Evolutionary conservation across 257 asterid genomes (phyloP).

Genomic region (Phtheirospermum japonicum): DNA sequence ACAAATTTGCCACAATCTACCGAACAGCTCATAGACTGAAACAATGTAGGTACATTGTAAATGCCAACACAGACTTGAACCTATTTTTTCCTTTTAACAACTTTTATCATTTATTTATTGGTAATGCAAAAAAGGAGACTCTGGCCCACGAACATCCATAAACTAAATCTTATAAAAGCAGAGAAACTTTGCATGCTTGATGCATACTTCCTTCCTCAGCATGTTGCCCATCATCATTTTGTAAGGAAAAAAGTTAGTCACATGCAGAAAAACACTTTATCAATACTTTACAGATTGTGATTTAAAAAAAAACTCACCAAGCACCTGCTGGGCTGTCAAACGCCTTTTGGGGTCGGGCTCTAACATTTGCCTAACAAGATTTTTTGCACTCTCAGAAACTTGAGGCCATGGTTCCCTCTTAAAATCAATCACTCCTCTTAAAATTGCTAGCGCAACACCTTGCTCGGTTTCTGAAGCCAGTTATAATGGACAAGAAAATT

Average conservation of each 20-base stretch:
- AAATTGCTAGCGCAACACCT: slow-evolving; percentile 91
- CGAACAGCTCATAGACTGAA: no score
- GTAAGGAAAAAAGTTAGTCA: slow-evolving; percentile 24
- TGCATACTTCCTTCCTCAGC: slow-evolving; percentile 33
- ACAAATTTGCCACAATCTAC: neutral
- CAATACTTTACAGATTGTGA: slow-evolving; percentile 19
- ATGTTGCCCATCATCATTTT: slow-evolving; percentile 44
- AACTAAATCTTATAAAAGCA: slow-evolving; percentile 16
- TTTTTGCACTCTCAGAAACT: slow-evolving; percentile 81
- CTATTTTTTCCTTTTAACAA: neutral
- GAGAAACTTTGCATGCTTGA: slow-evolving; percentile 29
- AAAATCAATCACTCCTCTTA: slow-evolving; percentile 80
- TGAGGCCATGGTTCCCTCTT: slow-evolving; percentile 99
- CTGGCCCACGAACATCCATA: slow-evolving; percentile 19
- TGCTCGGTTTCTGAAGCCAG: slow-evolving; percentile 77
- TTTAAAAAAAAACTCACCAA: slow-evolving; percentile 51
- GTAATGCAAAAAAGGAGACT: slow-evolving; percentile 1
- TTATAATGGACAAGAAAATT: slow-evolving; percentile 11
- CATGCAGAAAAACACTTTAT: slow-evolving; percentile 35
- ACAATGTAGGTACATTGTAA: neutral
- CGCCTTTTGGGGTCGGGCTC: slow-evolving; percentile 89
- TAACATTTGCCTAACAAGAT: slow-evolving; percentile 86
- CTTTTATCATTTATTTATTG: slow-evolving; percentile 25
- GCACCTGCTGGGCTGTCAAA: slow-evolving; percentile 94
- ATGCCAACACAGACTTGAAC: slow-evolving; percentile 20